These are phyloP conservation scores for Waltiozyma sp. DNA, from an alignment of 1,139 yeast species.

Conservation along the genomic window DNA sequence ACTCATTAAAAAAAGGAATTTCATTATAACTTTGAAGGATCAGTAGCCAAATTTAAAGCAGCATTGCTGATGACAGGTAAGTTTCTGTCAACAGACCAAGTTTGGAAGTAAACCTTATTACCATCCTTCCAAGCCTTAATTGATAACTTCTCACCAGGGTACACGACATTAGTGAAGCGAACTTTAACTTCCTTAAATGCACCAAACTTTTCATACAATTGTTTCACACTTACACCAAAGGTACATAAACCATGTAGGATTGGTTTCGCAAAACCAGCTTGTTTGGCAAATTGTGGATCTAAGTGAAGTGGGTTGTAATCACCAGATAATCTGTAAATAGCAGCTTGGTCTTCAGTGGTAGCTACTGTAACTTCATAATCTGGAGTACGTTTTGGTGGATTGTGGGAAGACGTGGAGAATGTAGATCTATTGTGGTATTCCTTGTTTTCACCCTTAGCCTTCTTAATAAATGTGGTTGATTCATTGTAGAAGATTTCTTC, in stretches of 20 bases:
- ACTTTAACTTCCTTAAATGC: constrained; percentile 78
- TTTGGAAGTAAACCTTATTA: constrained; percentile 67
- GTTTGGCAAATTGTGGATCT: constrained; percentile 83
- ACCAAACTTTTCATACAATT: constrained; percentile 71
- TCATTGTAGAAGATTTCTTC: constrained; percentile 70
- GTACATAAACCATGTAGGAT: constrained; percentile 90
- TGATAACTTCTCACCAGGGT: constrained; percentile 90
- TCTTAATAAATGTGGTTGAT: constrained; percentile 78
- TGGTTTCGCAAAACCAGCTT: constrained; percentile 79
- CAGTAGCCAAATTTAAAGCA: constrained; percentile 51
- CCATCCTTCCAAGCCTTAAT: constrained; percentile 79
- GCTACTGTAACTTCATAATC: constrained; percentile 52
- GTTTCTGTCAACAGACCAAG: constrained; percentile 71
- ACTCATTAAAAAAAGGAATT: too few species aligned
- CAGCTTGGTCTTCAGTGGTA: constrained; percentile 73
- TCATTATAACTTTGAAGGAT: neutral
- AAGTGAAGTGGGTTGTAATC: constrained; percentile 94
- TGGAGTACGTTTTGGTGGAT: constrained; percentile 51
- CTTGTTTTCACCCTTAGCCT: constrained; percentile 53
- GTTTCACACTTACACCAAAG: constrained; percentile 74
- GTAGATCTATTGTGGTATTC: constrained; percentile 37
- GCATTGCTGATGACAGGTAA: constrained; percentile 79
- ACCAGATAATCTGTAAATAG: constrained; percentile 83
- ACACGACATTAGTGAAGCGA: constrained; percentile 84
- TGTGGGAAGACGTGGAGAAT: constrained; percentile 56